Conservation (phyloP, 331 rosid species). For the Pyrus hybrid region DNA sequence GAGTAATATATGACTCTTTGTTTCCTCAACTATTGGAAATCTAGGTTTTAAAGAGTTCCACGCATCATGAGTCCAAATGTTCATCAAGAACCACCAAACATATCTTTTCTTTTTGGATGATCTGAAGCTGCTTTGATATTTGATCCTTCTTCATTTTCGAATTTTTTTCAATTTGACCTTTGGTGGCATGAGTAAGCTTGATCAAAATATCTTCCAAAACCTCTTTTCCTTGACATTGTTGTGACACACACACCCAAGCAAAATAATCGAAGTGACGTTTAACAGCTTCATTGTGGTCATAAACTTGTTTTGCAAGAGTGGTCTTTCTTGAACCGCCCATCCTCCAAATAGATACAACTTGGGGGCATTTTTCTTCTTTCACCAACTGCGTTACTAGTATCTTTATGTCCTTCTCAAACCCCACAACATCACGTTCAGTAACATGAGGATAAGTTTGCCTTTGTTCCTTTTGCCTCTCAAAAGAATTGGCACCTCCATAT, state of each 20-base stretch:
- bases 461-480: neutral
- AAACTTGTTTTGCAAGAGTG: constrained; percentile 15
- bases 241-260: constrained; percentile 20
- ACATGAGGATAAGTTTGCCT: neutral
- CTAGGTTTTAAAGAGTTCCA: neutral
- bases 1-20: constrained; percentile 5
- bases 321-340: neutral
- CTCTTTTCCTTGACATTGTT: neutral
- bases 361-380: neutral
- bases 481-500: neutral
- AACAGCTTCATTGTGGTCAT: neutral
- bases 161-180: neutral
- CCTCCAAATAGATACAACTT: constrained; percentile 2
- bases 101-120: neutral
- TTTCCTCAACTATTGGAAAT: neutral
- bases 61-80: neutral
- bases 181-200: neutral
- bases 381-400: neutral
- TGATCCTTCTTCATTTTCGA: neutral
- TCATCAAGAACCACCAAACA: neutral
- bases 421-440: neutral
- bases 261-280: neutral
- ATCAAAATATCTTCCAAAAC: neutral
- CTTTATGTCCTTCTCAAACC: neutral
- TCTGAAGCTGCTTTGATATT: neutral